These are phyloP conservation scores for Solioccasus polychromus DNA, from an alignment of 768 basidiomycete species.

Conservation along the genomic window DNA sequence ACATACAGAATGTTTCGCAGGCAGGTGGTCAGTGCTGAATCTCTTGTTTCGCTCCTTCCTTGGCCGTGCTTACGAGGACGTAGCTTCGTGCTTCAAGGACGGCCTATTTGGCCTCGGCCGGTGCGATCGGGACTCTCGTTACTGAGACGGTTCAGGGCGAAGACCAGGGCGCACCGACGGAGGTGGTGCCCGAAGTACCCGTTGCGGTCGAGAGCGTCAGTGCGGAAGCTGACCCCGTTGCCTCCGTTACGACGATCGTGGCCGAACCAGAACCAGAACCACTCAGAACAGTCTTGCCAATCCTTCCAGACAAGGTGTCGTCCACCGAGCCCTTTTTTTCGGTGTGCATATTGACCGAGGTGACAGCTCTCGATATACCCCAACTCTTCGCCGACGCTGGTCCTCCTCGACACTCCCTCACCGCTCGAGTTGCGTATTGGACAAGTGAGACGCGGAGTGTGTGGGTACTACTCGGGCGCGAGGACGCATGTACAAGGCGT, in stretches of 20 bases:
- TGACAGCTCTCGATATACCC: conserved; percentile 89
- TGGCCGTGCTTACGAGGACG: background rate
- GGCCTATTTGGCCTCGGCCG: conserved; percentile 17
- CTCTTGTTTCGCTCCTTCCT: background rate
- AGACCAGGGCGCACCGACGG: conserved; percentile 3
- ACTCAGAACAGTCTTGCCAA: conserved; percentile 11
- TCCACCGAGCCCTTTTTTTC: background rate
- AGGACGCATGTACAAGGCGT: conserved; percentile 66
- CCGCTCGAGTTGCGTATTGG: conserved; percentile 78
- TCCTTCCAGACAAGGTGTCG: conserved; percentile 27
- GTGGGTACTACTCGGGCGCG: conserved; percentile 54
- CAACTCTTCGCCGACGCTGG: conserved; percentile 50
- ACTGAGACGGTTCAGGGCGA: conserved; percentile 9
- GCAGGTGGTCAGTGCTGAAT: conserved; percentile 19
- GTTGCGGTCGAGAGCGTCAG: background rate
- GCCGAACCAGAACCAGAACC: conserved; percentile 12
- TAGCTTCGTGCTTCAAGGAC: conserved; percentile 28
- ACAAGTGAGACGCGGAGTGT: conserved; percentile 56
- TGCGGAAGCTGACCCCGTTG: background rate
- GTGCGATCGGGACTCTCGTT: conserved; percentile 16
- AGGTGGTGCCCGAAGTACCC: background rate
- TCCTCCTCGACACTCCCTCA: conserved; percentile 73
- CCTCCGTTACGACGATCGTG: too few relatives aligned
- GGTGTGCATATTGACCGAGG: too few relatives aligned
- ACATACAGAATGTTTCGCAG: conserved; percentile 23